Evolutionary conservation across 441 rosid species (phyloP), one percentile per base, ranked within the genome.

Genomic region (Eugenia klotzschiana): DNA sequence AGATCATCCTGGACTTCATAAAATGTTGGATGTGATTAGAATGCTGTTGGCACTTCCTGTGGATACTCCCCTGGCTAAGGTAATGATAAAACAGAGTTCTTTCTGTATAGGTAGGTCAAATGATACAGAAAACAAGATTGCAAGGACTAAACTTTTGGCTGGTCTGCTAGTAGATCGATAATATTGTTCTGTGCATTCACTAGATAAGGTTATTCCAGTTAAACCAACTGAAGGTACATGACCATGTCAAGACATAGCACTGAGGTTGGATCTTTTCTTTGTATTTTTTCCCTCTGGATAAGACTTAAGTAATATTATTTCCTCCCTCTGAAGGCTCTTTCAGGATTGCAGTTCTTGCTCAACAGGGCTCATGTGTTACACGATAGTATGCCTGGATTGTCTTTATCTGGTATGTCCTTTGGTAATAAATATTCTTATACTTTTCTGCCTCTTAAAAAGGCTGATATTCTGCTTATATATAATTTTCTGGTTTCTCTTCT

Each of bases 41-140:
- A 91, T 93, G 97, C 94, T 97, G 81, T 87, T 94, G 93, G 90
- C 85, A 83, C 88, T 96, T 87, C 99, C 99, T 83, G 81, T 89
- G 79, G 86, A 64, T 83, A 93, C 99, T 82, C 98, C 99, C 84
- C 87, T 97, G 50, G 95, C 97, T 77, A 97, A 97, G 99, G 99
- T 97, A 93, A 74, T 52, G 73, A 64, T 57, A 64, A n/a, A 80
- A 50, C 43, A 26, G 20, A 18, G 11, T 54, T 49, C 46, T 84
- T 88, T 29, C 54, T 58, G 10, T 85, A 88, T 79, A 56, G 79
- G n/a, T 14, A 51, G 4, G 57, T 79, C 77, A 37, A 64, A 69
- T 20, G 46, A 33, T 20, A 25, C 46, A 33, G 77, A 69, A 33
- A 20, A 33, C 46, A 64, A 64, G 46, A 64, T 64, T 64, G n/a